Evolutionary conservation across 73 alveolate genomes (phyloP).

Genomic region (Paramecium sexaurelia): DNA sequence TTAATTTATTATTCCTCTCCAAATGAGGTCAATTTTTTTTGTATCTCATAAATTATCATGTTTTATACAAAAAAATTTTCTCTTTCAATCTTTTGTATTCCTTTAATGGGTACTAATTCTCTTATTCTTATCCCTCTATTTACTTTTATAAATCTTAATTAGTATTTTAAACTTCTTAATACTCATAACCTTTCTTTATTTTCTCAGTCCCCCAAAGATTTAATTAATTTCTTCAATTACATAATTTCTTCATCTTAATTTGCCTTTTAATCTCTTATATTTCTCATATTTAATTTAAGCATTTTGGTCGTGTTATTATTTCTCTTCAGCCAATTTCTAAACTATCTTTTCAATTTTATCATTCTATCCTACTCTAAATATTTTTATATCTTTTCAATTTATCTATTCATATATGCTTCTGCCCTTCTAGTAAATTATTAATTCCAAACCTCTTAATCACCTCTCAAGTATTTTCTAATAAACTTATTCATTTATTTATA

Average conservation of each 20-base stretch:
- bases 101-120: neutral
- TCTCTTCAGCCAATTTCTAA: constrained; percentile 65
- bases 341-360: constrained; percentile 64
- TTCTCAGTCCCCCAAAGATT: constrained; percentile 45
- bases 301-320: constrained; percentile 5
- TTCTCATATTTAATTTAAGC: constrained; percentile 35
- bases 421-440: constrained; percentile 16
- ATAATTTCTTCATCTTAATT: constrained; percentile 50
- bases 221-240: constrained; percentile 53
- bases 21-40: neutral
- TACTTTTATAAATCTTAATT: constrained; percentile 55
- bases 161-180: constrained; percentile 34
- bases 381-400: constrained; percentile 55
- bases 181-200: constrained; percentile 60
- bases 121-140: constrained; percentile 29
- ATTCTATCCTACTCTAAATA: constrained; percentile 68
- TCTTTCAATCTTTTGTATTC: constrained; percentile 14
- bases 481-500: constrained; percentile 27
- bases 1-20: neutral
- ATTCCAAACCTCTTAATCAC: constrained; percentile 66
- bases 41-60: neutral
- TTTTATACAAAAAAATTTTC: neutral
- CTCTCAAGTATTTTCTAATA: constrained; percentile 53
- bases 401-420: constrained; percentile 66
- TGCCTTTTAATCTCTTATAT: neutral